A percentile compares a stretch with the other conserved stretches of the same genome.
Conservation (phyloP, 306 rosid species). For the Coriaria nepalensis region DNA sequence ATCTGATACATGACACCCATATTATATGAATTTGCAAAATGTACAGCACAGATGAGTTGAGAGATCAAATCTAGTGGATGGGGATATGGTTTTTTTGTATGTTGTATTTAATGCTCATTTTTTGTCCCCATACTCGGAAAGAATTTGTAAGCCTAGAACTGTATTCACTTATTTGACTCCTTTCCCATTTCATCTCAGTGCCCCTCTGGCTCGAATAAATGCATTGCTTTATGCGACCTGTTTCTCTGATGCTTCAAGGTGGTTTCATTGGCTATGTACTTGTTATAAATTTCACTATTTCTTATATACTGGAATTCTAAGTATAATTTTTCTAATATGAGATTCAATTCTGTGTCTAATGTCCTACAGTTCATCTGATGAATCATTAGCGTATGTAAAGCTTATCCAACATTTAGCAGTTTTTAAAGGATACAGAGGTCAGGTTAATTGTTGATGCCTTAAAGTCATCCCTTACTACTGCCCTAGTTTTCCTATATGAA, state of each 20-base stretch:
- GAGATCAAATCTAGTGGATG: too few species aligned
- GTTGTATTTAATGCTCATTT: too few species aligned
- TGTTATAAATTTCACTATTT: too few species aligned
- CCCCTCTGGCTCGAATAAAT: constrained; percentile 74
- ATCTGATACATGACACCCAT: too few species aligned
- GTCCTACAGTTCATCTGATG: constrained; percentile 68
- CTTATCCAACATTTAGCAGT: constrained; percentile 90
- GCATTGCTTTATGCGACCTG: constrained; percentile 81
- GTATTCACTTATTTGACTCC: constrained; percentile 5
- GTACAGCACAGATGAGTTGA: too few species aligned
- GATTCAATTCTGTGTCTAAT: constrained; percentile 20
- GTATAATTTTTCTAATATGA: too few species aligned
- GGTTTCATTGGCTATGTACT: constrained; percentile 15
- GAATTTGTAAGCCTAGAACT: neutral
- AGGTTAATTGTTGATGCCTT: constrained; percentile 22
- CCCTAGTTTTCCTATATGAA: too few species aligned
- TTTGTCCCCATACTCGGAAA: constrained; percentile 3
- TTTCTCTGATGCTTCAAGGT: constrained; percentile 92
- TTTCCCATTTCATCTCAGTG: constrained; percentile 23
- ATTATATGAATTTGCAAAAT: too few species aligned
- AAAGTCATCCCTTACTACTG: too few species aligned
- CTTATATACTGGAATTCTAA: too few species aligned
- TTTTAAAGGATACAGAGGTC: constrained; percentile 83
- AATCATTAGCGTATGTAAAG: constrained; percentile 75
- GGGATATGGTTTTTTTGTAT: too few species aligned